Evolutionary conservation across 441 rosid genomes (phyloP).

Genomic region (Adansonia rubrostipa): DNA sequence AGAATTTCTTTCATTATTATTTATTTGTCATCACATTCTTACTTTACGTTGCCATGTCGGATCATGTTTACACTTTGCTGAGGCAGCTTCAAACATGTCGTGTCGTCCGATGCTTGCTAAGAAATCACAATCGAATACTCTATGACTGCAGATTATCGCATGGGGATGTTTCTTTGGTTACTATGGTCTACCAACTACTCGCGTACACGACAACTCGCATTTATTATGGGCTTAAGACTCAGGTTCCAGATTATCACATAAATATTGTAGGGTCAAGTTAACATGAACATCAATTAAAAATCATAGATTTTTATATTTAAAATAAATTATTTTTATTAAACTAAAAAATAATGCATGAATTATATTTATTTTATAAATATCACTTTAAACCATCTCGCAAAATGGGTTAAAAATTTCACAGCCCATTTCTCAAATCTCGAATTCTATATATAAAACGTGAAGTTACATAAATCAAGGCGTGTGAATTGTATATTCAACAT

Average conservation of each 20-base stretch:
- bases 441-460: too few relatives aligned
- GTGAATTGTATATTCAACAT: too few relatives aligned
- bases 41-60: neutral
- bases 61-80: slow-evolving; percentile 15
- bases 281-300: too few relatives aligned
- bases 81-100: slow-evolving; percentile 15
- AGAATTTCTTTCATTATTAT: neutral
- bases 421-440: too few relatives aligned
- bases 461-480: too few relatives aligned
- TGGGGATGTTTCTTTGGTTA: neutral
- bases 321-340: too few relatives aligned
- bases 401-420: too few relatives aligned
- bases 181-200: neutral
- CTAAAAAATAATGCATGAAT: too few relatives aligned
- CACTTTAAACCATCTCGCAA: too few relatives aligned
- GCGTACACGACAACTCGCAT: neutral
- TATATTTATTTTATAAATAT: too few relatives aligned
- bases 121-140: neutral
- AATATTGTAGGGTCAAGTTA: neutral
- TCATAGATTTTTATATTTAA: too few relatives aligned
- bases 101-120: slow-evolving; percentile 15
- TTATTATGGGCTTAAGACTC: neutral
- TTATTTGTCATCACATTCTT: neutral
- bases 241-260: neutral
- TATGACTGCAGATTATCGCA: neutral